Base-by-base conservation (phyloP, 179 eudicot species). In the Silene vulgaris region DNA sequence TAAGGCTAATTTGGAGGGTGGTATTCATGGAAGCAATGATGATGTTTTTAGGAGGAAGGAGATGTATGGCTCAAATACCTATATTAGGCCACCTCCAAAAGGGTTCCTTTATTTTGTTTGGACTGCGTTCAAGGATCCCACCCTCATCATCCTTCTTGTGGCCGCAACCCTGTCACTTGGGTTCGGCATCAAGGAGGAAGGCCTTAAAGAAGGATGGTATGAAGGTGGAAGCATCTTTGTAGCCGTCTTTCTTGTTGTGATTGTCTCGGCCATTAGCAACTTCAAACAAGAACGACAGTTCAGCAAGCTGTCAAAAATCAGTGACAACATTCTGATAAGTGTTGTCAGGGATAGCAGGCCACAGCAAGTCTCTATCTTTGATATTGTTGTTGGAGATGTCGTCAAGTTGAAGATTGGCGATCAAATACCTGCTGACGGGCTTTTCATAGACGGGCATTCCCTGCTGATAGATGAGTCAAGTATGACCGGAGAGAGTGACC, bases 401-500 rank as follows among this genome's bases (percentile, higher is more conserved):
- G 85, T 85, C 30, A 61, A 35, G 28, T 78, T 85, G 69, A 85
- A 85, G 74, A 85, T 82, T 23, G 87, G 87, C n/a, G 87, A 85
- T 69, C 87, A 85, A 32, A 78, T 85, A 50, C 81, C 87, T 1
- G 85, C 87, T 21, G 87, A 85, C 4, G 87, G 87, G 28, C 45
- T 85, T 17, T 77, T 82, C 68, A 69, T 85, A 66, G 81, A 78
- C 5, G 85, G 87, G 0, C 81, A 85, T 62, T 85, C 87, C 13
- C 45, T 85, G 78, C 75, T 77, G 62, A 65, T 85, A 76, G 87
- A 85, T 8, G 85, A 85, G 82, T 85, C 87, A n/a, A 85, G 87
- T 76, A 85, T 80, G 74, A 85, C 87, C 2, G 87, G 87, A 14
- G 83, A 85, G 62, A 85, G 87, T 59, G 87, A 85, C 32, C 85